Evolutionary conservation across 352 stramenopile genomes (phyloP).

Genomic region (Phytopythium litorale): DNA sequence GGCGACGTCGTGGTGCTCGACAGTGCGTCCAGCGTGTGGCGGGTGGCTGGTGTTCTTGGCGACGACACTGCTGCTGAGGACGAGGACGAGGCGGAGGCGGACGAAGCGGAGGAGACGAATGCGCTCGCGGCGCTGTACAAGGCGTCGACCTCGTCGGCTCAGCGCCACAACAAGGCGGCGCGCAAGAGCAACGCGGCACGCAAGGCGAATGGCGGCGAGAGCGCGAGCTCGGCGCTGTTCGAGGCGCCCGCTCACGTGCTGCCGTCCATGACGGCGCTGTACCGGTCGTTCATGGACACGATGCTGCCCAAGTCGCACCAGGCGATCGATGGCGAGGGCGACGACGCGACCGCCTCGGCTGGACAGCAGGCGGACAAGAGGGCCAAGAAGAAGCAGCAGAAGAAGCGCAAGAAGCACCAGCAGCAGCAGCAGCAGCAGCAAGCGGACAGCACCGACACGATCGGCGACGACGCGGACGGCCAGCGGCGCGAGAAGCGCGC

Average conservation of each 20-base stretch:
- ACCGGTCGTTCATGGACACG: constrained; percentile 85
- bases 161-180: constrained; percentile 14
- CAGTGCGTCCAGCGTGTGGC: constrained; percentile 50
- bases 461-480: constrained; percentile 24
- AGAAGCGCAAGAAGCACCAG: constrained; percentile 59
- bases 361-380: constrained; percentile 1
- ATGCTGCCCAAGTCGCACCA: constrained; percentile 71
- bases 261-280: constrained; percentile 79
- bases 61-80: constrained; percentile 21
- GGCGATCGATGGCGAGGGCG: constrained; percentile 2
- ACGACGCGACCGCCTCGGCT: not conserved
- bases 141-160: constrained; percentile 15
- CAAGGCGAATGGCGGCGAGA: constrained; percentile 8
- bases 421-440: constrained; percentile 23
- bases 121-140: constrained; percentile 45
- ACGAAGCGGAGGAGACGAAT: constrained; percentile 28
- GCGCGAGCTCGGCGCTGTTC: constrained; percentile 42
- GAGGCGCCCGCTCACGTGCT: constrained; percentile 78
- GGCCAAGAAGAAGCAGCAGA: constrained; percentile 48
- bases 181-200: constrained; percentile 15
- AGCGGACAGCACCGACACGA: not conserved
- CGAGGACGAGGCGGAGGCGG: constrained; percentile 15
- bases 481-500: constrained; percentile 38
- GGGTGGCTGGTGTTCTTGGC: constrained; percentile 37
- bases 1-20: constrained; percentile 62